These are phyloP conservation scores for Phtheirospermum japonicum DNA, from an alignment of 257 asterid genomes.

Conservation along the genomic window DNA sequence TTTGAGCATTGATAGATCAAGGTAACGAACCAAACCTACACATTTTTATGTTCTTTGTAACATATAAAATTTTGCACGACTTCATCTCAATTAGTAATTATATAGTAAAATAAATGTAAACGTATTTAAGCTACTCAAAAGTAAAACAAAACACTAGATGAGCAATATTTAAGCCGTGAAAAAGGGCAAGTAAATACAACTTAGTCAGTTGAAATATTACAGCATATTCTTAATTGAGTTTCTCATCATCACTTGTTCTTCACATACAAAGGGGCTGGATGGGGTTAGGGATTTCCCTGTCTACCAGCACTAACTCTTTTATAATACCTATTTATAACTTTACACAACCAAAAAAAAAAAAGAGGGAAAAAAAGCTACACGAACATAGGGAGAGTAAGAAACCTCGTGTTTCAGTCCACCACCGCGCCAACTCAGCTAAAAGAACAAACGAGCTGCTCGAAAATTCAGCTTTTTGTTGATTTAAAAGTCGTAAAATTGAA, in stretches of 20 bases:
- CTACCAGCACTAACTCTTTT: constrained; percentile 41
- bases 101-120: too few species aligned
- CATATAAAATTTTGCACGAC: too few species aligned
- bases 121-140: too few species aligned
- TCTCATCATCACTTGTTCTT: constrained; percentile 34
- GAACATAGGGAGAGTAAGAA: constrained; percentile 24
- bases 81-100: too few species aligned
- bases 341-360: constrained; percentile 33
- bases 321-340: constrained; percentile 44
- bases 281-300: constrained; percentile 49
- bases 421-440: constrained; percentile 17
- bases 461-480: constrained; percentile 37
- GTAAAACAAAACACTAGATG: too few species aligned
- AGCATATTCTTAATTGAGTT: constrained; percentile 33
- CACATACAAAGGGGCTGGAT: constrained; percentile 45
- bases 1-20: too few species aligned
- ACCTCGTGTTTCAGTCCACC: constrained; percentile 31
- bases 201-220: constrained; percentile 29
- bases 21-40: too few species aligned
- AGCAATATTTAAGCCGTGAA: neutral
- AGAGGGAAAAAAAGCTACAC: constrained; percentile 15
- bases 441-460: constrained; percentile 30
- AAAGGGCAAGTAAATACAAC: neutral
- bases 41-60: too few species aligned
- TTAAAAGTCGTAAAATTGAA: constrained; percentile 25